Evolutionary conservation across 2,329 filamentous ascomycete genomes (phyloP), one percentile per base, ranked within the genome.

Genomic region (Microdochium bolleyi): DNA sequence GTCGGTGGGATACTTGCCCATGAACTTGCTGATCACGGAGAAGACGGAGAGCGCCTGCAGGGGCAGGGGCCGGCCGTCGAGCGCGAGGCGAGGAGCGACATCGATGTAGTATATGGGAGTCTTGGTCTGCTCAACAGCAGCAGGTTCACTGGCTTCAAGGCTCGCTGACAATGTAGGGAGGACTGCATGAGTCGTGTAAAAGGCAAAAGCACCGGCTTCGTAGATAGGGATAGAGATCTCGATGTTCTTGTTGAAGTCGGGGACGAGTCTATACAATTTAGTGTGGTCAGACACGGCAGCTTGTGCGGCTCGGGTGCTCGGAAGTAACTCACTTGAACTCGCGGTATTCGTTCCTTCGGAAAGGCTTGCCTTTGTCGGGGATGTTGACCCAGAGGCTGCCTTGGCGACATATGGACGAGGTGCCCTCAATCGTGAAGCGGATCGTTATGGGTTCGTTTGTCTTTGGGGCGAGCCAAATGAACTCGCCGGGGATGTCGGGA

Each of bases 351-450:
- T 87, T 79, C 61, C 94, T 85, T 58, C 83, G 80, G 66, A 97
- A 99, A 46, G 83, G 73, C 50, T 83, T 74, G 54, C 86, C 91
- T 62, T 85, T 77, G 56, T 86, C 81, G 8, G 94, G 94, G 55
- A 97, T 88, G 69, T 99, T 99, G 64, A 96, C 87, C 92, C 94
- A 99, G 57, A 99, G 78, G 66, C 89, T 96, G 55, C 95, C 94
- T 71, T 96, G 79, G 60, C 91, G 84, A 70, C 92, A 96, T 75
- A 99, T 94, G 56, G 92, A 96, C 67, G 92, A 96, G 53, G 90
- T 92, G 56, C 94, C 92, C 70, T 96, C 88, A 61, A 96, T 92
- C 60, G 90, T 83, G 70, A 99, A 96, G 55, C 92, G 86, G 53
- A 96, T 76, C 51, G 81, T 81, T 63, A 97, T 86, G 44, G 87